Base-by-base conservation (phyloP, 1,284 basidiomycete species). In the Ganoderma lingzhi region DNA sequence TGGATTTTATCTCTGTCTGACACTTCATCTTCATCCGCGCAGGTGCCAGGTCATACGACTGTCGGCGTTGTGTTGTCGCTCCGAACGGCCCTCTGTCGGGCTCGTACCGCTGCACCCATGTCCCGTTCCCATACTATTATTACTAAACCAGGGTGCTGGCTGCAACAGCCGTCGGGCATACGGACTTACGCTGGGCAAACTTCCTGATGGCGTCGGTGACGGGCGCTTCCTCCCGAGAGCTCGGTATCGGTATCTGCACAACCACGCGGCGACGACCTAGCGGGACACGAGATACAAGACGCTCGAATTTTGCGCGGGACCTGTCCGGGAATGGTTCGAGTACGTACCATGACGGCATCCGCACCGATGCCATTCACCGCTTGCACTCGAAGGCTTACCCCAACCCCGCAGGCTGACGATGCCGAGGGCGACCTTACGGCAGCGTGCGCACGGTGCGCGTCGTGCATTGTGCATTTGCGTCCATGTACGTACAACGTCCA, bases 311-410 rank as follows among this genome's bases (percentile, higher is more conserved):
- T 37, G 51, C 53, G 63, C 37, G 58, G 64, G 64, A 48, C 44
- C 44, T 65, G 35, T 65, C 58, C 63, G 45, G 58, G 64, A 51
- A 41, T 35, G 59, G 45, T 42, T 28, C 35, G 17, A 10, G 65
- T 63, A 67, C 65, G 65, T 67, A 67, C 48, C 61, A 37, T 63
- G n/a, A 67, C 65, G 65, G 65, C 61, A 67, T 58, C 30, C 48
- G 44, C 45, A 15, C 64, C 56, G 58, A 28, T 61, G 59, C 59
- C 15, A 64, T 64, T 41, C 51, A 64, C 37, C 62, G 62, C 62
- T 63, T 63, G 62, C 45, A 51, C 28, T 63, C 45, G 14, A 45
- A n/a, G 56, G 35, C 37, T 37, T 35, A 45, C 62, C 45, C 62
- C 62, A 51, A 53, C 45, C 60, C 60, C 60, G 30, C 30, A 32